Evolutionary conservation across 257 asterid genomes (phyloP).

Genomic region (Penstemon davidsonii): DNA sequence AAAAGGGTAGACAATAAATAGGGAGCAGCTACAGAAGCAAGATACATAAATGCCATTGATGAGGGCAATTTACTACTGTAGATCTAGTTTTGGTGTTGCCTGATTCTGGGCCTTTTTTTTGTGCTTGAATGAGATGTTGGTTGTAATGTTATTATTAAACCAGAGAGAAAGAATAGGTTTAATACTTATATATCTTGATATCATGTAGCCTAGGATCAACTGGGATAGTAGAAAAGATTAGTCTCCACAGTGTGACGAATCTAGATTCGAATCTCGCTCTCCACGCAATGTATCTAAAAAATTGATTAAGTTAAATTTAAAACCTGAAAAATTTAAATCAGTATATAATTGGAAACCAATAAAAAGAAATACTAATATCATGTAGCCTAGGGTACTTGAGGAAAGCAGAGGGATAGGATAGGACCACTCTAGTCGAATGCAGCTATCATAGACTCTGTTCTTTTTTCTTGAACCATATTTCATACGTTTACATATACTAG

Average conservation of each 20-base stretch:
- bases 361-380: background rate
- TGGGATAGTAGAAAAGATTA: background rate
- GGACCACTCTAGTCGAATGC: conserved; percentile 28
- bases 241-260: background rate
- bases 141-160: conserved; percentile 27
- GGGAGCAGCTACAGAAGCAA: conserved; percentile 16
- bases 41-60: conserved; percentile 23
- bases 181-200: background rate
- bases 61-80: conserved; percentile 26
- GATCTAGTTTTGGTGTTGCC: conserved; percentile 16
- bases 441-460: conserved; percentile 19
- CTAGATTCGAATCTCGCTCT: no score
- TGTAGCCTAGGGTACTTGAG: background rate
- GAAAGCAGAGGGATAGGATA: conserved; percentile 11
- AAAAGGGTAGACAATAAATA: conserved; percentile 20
- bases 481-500: conserved; percentile 4
- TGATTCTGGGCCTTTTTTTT: conserved; percentile 23
- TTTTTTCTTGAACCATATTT: conserved; percentile 16
- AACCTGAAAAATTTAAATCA: no score
- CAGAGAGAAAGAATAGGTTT: conserved; percentile 19
- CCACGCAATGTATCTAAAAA: no score
- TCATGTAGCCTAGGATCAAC: no score
- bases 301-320: no score
- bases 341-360: no score
- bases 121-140: conserved; percentile 6